phyloP scores from a whole-genome alignment of 805 yeast genomes.

The Nakazawaea ambrosiae region DNA sequence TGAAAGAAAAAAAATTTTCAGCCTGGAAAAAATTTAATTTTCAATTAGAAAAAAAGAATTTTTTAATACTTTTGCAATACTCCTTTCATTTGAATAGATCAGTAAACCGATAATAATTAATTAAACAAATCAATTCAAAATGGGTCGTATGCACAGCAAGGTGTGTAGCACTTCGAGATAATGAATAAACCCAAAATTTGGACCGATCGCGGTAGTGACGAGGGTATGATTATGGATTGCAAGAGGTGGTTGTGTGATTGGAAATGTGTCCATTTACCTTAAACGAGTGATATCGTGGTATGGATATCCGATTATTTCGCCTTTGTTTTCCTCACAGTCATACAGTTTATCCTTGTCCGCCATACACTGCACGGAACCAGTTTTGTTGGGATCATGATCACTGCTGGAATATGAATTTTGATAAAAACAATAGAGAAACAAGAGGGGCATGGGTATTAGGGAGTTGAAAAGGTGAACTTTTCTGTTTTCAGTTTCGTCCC shows the following conservation, averaged over 20 bases:
- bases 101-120: constrained; percentile 20
- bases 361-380: constrained; percentile 49
- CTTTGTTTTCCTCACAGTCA: no score
- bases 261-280: no score
- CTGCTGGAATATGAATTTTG: constrained; percentile 5
- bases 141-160: constrained; percentile 99
- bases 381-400: no score
- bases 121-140: constrained; percentile 68
- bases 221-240: no score
- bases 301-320: no score
- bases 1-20: not conserved
- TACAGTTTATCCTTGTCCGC: no score
- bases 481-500: not conserved
- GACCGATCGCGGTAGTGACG: constrained; percentile 24
- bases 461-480: not conserved
- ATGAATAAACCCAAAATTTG: constrained; percentile 22
- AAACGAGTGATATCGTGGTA: constrained; percentile 1
- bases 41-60: constrained; percentile 17
- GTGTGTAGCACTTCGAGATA: constrained; percentile 47
- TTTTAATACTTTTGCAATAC: constrained; percentile 4
- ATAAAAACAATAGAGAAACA: constrained; percentile 5
- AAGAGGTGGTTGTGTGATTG: no score
- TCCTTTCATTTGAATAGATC: not conserved
- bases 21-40: constrained; percentile 3
- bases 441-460: constrained; percentile 5